Evolutionary conservation across 768 basidiomycete species (phyloP).

Genomic region (Leccinum ochraceum): DNA sequence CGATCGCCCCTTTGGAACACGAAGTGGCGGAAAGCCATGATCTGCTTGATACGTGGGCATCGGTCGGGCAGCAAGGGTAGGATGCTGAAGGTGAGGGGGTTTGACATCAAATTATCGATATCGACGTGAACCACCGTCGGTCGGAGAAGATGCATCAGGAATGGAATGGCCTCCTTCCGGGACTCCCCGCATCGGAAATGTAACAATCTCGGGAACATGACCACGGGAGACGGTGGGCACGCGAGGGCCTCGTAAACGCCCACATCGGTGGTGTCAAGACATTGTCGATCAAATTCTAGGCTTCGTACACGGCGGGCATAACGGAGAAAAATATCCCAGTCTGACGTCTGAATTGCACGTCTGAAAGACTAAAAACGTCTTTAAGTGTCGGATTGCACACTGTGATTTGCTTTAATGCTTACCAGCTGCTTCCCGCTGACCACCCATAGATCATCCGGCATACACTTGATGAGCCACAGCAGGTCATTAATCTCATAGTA

Average conservation of each 20-base stretch:
- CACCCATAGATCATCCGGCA: conserved; percentile 35
- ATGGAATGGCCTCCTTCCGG: conserved; percentile 24
- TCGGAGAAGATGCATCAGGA: conserved; percentile 27
- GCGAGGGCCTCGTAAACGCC: conserved; percentile 24
- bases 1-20: conserved; percentile 28
- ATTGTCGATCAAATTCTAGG: conserved; percentile 33
- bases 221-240: conserved; percentile 13
- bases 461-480: conserved; percentile 33
- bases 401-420: conserved; percentile 1
- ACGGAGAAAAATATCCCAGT: conserved; percentile 32
- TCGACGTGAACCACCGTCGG: conserved; percentile 29
- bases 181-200: conserved; percentile 32
- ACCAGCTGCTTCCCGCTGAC: conserved; percentile 34
- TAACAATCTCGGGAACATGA: conserved; percentile 27
- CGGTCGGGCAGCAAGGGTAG: conserved; percentile 23
- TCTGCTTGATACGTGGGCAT: conserved; percentile 28
- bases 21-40: conserved; percentile 32
- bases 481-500: conserved; percentile 34
- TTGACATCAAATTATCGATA: conserved; percentile 31
- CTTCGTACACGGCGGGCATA: conserved; percentile 33
- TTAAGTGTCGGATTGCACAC: conserved; percentile 12
- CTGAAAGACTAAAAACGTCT: conserved; percentile 20
- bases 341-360: conserved; percentile 23
- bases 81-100: conserved; percentile 20
- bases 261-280: conserved; percentile 22